phyloP scores from a whole-genome alignment of 2,329 filamentous ascomycete species.

The Rhynchosporium agropyri region DNA sequence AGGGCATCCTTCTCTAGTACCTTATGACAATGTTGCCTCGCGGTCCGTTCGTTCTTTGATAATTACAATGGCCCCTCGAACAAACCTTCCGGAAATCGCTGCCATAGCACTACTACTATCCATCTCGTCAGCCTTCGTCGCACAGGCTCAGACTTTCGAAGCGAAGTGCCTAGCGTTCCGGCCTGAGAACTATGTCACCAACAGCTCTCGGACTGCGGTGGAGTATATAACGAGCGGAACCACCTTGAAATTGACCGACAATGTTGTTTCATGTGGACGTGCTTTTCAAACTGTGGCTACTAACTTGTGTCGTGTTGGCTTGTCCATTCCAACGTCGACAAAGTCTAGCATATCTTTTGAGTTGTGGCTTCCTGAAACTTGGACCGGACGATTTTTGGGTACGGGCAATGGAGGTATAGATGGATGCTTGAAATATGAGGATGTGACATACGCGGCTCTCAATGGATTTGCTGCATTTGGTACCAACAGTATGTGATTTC shows the following conservation, averaged over 20 bases:
- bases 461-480: slow-evolving; percentile 37
- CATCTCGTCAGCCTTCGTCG: slow-evolving; percentile 6
- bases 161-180: slow-evolving; percentile 23
- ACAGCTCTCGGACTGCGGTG: slow-evolving; percentile 20
- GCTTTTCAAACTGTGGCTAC: slow-evolving; percentile 25
- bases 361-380: slow-evolving; percentile 42
- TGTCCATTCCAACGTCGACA: slow-evolving; percentile 29
- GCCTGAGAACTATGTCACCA: slow-evolving; percentile 24
- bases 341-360: slow-evolving; percentile 28
- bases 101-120: slow-evolving; percentile 1
- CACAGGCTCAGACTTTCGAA: slow-evolving; percentile 5
- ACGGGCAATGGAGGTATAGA: slow-evolving; percentile 40
- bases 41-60: slow-evolving; percentile 2
- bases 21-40: background rate
- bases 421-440: slow-evolving; percentile 34
- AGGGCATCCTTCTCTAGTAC: background rate
- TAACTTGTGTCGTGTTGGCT: slow-evolving; percentile 31
- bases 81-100: slow-evolving; percentile 2
- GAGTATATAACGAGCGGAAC: slow-evolving; percentile 21
- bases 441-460: slow-evolving; percentile 29
- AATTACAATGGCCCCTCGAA: background rate
- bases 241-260: slow-evolving; percentile 21
- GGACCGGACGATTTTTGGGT: slow-evolving; percentile 47
- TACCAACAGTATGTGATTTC: slow-evolving; percentile 25
- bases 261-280: slow-evolving; percentile 25